Conservation (phyloP, 768 basidiomycete species). For the Boletus reticulatus region DNA sequence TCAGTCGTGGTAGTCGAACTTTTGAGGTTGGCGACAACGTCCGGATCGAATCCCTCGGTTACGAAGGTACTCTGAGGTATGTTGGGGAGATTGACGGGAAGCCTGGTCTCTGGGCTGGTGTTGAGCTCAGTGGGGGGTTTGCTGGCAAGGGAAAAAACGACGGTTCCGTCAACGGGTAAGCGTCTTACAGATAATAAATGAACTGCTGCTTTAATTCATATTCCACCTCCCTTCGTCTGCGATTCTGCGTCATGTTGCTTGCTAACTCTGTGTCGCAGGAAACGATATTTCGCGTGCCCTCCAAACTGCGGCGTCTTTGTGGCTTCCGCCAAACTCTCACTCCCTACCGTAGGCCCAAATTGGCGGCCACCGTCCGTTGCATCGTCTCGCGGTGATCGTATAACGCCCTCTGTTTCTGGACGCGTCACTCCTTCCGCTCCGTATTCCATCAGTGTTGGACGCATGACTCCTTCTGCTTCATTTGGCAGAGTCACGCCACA, state of each 20-base stretch:
- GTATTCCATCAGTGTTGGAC: slow-evolving; percentile 39
- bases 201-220: not conserved
- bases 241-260: not conserved
- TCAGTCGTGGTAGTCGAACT: slow-evolving; percentile 42
- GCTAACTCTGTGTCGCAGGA: slow-evolving; percentile 41
- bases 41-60: slow-evolving; percentile 82
- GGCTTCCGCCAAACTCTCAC: slow-evolving; percentile 74
- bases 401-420: slow-evolving; percentile 44
- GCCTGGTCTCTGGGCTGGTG: slow-evolving; percentile 88
- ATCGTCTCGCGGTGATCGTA: slow-evolving; percentile 56
- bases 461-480: slow-evolving; percentile 56
- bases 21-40: slow-evolving; percentile 82
- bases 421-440: slow-evolving; percentile 45
- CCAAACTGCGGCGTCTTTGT: slow-evolving; percentile 91
- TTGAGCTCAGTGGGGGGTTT: slow-evolving; percentile 85
- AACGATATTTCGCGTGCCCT: slow-evolving; percentile 83
- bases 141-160: slow-evolving; percentile 94
- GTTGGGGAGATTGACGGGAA: slow-evolving; percentile 88
- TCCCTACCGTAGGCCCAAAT: slow-evolving; percentile 63
- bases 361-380: slow-evolving; percentile 76
- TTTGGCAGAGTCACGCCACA: slow-evolving; percentile 43
- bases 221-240: not conserved
- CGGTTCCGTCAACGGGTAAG: slow-evolving; percentile 86
- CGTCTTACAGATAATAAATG: slow-evolving; percentile 11
- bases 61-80: slow-evolving; percentile 80